Evolutionary conservation across 768 basidiomycete species (phyloP).

Genomic region (Cyclocybe aegerita): DNA sequence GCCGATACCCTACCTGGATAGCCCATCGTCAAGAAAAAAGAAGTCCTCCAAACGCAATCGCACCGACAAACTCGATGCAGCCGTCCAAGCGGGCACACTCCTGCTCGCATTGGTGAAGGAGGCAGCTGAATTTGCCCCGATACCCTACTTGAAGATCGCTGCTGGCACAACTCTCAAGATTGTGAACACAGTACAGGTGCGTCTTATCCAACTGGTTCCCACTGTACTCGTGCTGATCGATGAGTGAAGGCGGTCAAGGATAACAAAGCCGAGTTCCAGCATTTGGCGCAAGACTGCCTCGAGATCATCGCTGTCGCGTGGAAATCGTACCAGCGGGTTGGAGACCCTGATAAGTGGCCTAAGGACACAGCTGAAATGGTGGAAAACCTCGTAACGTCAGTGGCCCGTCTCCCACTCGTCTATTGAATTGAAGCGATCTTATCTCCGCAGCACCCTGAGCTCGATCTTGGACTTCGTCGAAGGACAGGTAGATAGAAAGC

Average conservation of each 20-base stretch:
- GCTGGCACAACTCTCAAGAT: conserved; percentile 14
- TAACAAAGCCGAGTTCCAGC: conserved; percentile 13
- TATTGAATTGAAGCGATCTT: not conserved
- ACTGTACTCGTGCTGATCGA: not conserved
- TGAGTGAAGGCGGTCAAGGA: conserved; percentile 10
- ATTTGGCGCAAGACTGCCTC: conserved; percentile 8
- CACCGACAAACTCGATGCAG: too few relatives aligned
- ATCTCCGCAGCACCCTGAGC: conserved; percentile 6
- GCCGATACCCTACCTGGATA: too few relatives aligned
- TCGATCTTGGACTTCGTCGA: conserved; percentile 7
- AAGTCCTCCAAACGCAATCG: too few relatives aligned
- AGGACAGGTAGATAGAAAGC: not conserved
- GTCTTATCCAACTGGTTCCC: not conserved
- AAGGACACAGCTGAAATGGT: conserved; percentile 3
- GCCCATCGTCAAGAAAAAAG: too few relatives aligned
- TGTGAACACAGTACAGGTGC: conserved; percentile 16
- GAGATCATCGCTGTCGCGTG: conserved; percentile 11
- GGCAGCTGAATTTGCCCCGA: conserved; percentile 11
- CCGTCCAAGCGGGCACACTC: not conserved
- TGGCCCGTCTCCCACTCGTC: not conserved
- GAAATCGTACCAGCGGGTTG: conserved; percentile 6
- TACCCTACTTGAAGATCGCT: conserved; percentile 18
- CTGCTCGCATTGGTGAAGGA: conserved; percentile 10
- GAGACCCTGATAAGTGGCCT: conserved; percentile 11
- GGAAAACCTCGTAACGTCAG: conserved; percentile 9